phyloP scores from a whole-genome alignment of 495 filamentous ascomycete species.

The Hypomontagnella submonticulosa region DNA sequence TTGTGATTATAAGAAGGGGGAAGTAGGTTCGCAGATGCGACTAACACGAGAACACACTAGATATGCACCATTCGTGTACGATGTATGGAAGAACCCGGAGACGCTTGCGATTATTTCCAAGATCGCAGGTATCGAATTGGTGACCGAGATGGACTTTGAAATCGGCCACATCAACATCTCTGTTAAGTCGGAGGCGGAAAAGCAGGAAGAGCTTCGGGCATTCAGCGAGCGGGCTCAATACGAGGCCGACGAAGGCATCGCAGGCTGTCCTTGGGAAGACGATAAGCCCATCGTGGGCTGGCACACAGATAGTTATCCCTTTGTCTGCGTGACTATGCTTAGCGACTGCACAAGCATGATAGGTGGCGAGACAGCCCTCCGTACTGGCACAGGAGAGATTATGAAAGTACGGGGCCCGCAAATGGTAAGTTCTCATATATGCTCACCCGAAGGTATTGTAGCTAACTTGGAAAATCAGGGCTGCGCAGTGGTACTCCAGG shows the following conservation, averaged over 20 bases:
- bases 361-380: conserved; percentile 76
- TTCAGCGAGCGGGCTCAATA: conserved; percentile 51
- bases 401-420: conserved; percentile 75
- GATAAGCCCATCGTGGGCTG: conserved; percentile 73
- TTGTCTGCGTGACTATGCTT: conserved; percentile 81
- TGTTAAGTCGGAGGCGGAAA: conserved; percentile 64
- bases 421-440: conserved; percentile 58
- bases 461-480: conserved; percentile 58
- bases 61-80: conserved; percentile 69
- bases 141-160: conserved; percentile 77
- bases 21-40: background rate
- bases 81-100: conserved; percentile 74
- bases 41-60: conserved; percentile 31
- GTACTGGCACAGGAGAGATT: conserved; percentile 69
- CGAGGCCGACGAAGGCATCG: conserved; percentile 53
- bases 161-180: conserved; percentile 79
- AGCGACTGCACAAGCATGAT: conserved; percentile 76
- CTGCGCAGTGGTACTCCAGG: conserved; percentile 74
- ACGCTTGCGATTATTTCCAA: conserved; percentile 73
- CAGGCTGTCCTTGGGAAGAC: conserved; percentile 62
- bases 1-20: background rate
- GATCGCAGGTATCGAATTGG: conserved; percentile 78
- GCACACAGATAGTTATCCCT: conserved; percentile 81
- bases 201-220: conserved; percentile 47
- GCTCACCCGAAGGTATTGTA: background rate